A percentile compares a stretch with the other conserved stretches of the same genome.
Evolutionary conservation across 495 filamentous ascomycete species (phyloP).

Genomic region (Parmelia sp.): DNA sequence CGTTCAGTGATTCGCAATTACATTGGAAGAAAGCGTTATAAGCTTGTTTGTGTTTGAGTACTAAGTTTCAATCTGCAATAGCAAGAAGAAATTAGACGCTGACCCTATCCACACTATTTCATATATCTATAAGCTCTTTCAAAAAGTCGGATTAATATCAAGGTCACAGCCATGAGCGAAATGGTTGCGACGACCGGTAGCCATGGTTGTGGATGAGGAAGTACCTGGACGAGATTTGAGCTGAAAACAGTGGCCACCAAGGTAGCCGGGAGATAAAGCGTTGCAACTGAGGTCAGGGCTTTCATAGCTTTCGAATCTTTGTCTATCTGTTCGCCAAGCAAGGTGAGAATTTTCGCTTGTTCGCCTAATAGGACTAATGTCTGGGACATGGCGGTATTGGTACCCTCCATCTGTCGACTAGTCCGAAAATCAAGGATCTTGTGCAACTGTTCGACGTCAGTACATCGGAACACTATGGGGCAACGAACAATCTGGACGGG

Average conservation of each 20-base stretch:
- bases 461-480: too few species aligned
- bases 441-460: too few species aligned
- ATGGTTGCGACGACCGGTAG: not conserved
- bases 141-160: not conserved
- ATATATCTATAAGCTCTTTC: not conserved
- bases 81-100: too few species aligned
- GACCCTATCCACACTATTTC: not conserved
- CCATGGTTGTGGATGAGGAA: not conserved
- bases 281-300: not conserved
- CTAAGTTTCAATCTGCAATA: too few species aligned
- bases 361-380: not conserved
- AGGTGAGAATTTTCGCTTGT: not conserved
- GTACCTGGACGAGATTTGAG: not conserved
- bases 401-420: not conserved
- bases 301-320: not conserved
- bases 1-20: too few species aligned
- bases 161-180: not conserved
- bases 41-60: too few species aligned
- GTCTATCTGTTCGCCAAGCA: not conserved
- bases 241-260: not conserved
- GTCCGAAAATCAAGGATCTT: not conserved
- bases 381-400: not conserved
- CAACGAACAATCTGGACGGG: not conserved
- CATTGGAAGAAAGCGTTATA: too few species aligned
- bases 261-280: not conserved